These are phyloP conservation scores for Shiraia sp. DNA, from an alignment of 2,329 filamentous ascomycete genomes.

Conservation along the genomic window DNA sequence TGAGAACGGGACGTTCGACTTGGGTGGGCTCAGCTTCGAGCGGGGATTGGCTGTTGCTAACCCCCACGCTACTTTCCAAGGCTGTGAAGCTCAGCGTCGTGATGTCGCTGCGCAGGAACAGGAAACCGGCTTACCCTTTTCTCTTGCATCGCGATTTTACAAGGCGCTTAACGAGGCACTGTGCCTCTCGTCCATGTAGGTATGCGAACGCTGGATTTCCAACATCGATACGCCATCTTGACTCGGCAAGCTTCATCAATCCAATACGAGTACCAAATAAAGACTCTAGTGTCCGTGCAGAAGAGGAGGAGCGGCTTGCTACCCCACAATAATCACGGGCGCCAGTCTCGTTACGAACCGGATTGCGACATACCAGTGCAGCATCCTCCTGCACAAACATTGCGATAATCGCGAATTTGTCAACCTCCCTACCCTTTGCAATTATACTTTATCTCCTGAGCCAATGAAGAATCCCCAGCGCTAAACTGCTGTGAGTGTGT, in stretches of 20 bases:
- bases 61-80: slow-evolving; percentile 35
- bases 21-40: slow-evolving; percentile 7
- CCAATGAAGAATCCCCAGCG: too few species aligned
- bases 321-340: slow-evolving; percentile 27
- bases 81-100: slow-evolving; percentile 19
- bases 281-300: slow-evolving; percentile 10
- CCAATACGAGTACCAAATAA: slow-evolving; percentile 16
- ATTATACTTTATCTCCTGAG: not conserved
- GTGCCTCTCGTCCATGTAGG: not conserved
- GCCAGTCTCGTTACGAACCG: slow-evolving; percentile 26
- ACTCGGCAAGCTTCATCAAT: too few species aligned
- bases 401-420: slow-evolving; percentile 10
- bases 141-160: slow-evolving; percentile 11
- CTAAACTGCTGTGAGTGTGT: too few species aligned
- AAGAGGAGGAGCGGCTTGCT: slow-evolving; percentile 13
- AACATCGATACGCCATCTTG: slow-evolving; percentile 4
- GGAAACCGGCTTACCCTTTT: slow-evolving; percentile 15
- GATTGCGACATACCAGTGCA: slow-evolving; percentile 20
- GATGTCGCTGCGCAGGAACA: slow-evolving; percentile 31
- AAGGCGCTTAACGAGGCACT: slow-evolving; percentile 3
- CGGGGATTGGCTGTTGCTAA: slow-evolving; percentile 13
- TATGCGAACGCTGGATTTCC: slow-evolving; percentile 6
- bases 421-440: slow-evolving; percentile 1
- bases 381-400: not conserved
- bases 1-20: slow-evolving; percentile 7